Conservation (phyloP, 306 rosid species). For the apple (Malus domestica) region DNA sequence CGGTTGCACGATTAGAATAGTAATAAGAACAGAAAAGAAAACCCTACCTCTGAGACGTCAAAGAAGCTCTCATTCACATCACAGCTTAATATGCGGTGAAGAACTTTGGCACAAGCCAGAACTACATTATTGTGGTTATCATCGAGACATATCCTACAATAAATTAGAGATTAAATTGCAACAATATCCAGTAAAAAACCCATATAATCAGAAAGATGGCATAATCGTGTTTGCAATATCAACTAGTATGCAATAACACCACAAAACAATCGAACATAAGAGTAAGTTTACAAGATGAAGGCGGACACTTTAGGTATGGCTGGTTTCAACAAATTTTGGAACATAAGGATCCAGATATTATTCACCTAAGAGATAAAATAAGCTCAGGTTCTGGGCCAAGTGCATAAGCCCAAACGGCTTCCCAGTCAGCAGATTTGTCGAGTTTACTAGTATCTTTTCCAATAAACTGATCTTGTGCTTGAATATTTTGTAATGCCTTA, state of each 20-base stretch:
- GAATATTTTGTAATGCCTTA: constrained; percentile 51
- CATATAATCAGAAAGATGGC: background rate
- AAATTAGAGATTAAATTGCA: constrained; percentile 8
- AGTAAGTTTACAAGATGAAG: background rate
- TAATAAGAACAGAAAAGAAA: background rate
- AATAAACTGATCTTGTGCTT: constrained; percentile 32
- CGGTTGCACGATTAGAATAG: background rate
- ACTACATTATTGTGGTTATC: constrained; percentile 84
- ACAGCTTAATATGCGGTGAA: constrained; percentile 63
- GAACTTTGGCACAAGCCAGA: constrained; percentile 65
- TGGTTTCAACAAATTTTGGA: constrained; percentile 14
- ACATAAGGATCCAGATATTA: constrained; percentile 11
- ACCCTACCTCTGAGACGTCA: constrained; percentile 55
- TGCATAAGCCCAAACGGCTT: constrained; percentile 87
- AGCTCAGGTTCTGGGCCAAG: constrained; percentile 99
- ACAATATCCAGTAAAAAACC: background rate
- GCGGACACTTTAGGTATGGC: background rate
- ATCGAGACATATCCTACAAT: constrained; percentile 74
- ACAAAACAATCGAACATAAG: background rate
- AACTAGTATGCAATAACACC: background rate
- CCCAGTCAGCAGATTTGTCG: constrained; percentile 64
- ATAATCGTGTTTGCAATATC: background rate
- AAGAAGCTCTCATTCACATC: constrained; percentile 73
- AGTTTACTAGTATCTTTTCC: constrained; percentile 24
- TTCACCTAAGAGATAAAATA: constrained; percentile 70